Evolutionary conservation across 73 alveolate genomes (phyloP).

Genomic region (Urostyla sp.): DNA sequence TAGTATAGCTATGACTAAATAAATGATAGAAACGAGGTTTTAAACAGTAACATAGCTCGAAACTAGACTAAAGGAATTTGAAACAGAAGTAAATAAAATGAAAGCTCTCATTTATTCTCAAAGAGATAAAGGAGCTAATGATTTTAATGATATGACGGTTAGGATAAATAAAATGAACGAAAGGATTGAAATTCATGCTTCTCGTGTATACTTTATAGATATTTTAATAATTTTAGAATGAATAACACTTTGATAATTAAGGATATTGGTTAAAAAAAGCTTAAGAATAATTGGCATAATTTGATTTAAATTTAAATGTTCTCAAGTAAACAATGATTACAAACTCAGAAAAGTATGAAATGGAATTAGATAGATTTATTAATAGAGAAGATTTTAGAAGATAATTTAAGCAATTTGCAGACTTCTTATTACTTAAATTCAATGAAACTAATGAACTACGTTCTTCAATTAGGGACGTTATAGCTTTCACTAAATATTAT

Average conservation of each 20-base stretch:
- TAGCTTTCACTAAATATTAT: constrained; percentile 5
- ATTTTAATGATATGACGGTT: constrained; percentile 14
- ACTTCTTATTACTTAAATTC: constrained; percentile 26
- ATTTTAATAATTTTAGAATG: background rate
- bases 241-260: background rate
- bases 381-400: constrained; percentile 22
- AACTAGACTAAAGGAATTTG: too few relatives aligned
- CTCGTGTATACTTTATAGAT: background rate
- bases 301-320: background rate
- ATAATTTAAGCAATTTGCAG: background rate
- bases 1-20: too few relatives aligned
- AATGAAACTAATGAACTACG: constrained; percentile 7
- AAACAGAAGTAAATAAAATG: background rate
- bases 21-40: too few relatives aligned
- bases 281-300: background rate
- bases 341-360: background rate
- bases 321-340: background rate
- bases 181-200: background rate
- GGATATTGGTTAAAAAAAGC: background rate
- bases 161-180: constrained; percentile 1
- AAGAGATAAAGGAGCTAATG: background rate
- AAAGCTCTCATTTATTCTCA: constrained; percentile 4
- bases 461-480: constrained; percentile 3
- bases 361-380: constrained; percentile 9
- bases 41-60: too few relatives aligned